Evolutionary conservation across 2,329 filamentous ascomycete genomes (phyloP), one percentile per base, ranked within the genome.

Genomic region (Arachnomyces sp.): DNA sequence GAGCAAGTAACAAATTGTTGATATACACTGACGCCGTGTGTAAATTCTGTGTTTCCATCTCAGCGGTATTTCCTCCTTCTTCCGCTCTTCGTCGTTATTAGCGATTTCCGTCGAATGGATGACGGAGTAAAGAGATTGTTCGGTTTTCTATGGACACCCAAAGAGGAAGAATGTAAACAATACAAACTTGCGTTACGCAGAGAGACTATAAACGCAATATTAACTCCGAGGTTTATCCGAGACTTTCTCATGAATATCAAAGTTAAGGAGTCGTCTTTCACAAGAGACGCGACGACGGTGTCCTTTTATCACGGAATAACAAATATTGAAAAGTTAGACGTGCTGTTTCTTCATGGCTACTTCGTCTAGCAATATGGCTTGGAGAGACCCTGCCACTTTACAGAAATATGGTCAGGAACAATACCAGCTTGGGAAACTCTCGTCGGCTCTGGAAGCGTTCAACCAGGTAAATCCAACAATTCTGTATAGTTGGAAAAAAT

Each of bases 1-100:
- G 73, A 6, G 78, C 76, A n/a, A 82, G 69, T 14, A 82, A 63
- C 4, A 82, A 64, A 47, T 82, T 81, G 61, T 82, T 82, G 46
- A 82, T 69, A 55, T 82, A 82, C 5, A 68, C 71, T 21, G 78
- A 78, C 16, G 78, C 78, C 32, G 75, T 75, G 46, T 77, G 70
- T 43, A 82, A 62, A 54, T 73, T 78, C 34, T 63, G 57, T 31
- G 59, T 47, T 48, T 70, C 67, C 67, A 71, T 71, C 54, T 52
- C 34, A 31, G 17, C 33, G 53, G 38, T 25, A 17, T 30, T 14
- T 18, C 33, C 29, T 7, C 31, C 13, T 2, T 38, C 28, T 31
- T 12, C 25, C 2, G 29, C 7, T 25, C 21, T 9, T 25, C 21
- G 21, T 25, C 21, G 21, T 25, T 25, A 25, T 25, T 25, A 9